Evolutionary conservation across 2,329 filamentous ascomycete genomes (phyloP).

Genomic region (Cercospora nicotianae): DNA sequence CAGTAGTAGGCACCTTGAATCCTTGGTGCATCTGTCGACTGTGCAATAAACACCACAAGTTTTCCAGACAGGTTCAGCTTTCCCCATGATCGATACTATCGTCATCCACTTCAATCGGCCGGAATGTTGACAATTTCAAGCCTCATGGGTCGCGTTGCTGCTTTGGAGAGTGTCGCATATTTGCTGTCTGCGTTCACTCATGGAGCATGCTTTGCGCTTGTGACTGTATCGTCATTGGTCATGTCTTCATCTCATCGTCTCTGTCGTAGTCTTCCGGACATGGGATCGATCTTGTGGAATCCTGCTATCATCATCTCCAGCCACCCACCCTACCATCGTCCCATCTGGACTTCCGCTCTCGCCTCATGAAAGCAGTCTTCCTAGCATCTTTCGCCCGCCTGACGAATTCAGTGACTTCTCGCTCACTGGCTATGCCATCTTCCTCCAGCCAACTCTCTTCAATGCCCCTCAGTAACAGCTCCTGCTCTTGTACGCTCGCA

Average conservation of each 20-base stretch:
- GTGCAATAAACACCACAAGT: not conserved
- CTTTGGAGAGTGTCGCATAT: not conserved
- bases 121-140: not conserved
- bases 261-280: not conserved
- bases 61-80: not conserved
- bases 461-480: constrained; percentile 73
- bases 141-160: not conserved
- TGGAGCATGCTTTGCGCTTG: not conserved
- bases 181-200: not conserved
- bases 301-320: constrained; percentile 64
- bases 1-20: not conserved
- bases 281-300: not conserved
- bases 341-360: constrained; percentile 89
- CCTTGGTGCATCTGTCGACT: not conserved
- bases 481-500: constrained; percentile 78
- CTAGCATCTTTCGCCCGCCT: constrained; percentile 76
- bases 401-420: constrained; percentile 84
- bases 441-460: constrained; percentile 91
- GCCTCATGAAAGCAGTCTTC: constrained; percentile 73
- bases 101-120: not conserved
- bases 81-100: not conserved
- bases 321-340: constrained; percentile 93
- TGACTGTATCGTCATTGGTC: not conserved
- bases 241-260: not conserved
- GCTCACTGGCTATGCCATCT: constrained; percentile 64